phyloP scores from a whole-genome alignment of 176 grass and related monocot genomes.

The Juncus effusus region DNA sequence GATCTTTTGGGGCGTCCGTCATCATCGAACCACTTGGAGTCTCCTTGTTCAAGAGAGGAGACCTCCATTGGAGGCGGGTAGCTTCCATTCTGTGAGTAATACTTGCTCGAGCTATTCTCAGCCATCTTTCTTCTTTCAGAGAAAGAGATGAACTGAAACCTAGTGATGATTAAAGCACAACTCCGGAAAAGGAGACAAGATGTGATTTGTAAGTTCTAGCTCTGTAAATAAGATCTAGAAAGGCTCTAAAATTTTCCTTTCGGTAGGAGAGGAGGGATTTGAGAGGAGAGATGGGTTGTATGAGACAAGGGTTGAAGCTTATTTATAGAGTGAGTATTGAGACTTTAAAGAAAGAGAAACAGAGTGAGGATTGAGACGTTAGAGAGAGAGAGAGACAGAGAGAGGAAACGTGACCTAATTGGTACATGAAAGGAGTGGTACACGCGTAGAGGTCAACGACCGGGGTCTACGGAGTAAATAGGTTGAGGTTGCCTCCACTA shows the following conservation, averaged over 20 bases:
- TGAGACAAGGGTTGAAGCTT: conserved; percentile 5
- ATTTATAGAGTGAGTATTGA: conserved; percentile 22
- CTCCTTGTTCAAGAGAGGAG: conserved; percentile 25
- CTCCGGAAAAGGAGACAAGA: conserved; percentile 10
- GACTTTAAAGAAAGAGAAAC: conserved; percentile 14
- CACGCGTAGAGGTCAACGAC: conserved; percentile 19
- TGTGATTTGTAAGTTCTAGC: background rate
- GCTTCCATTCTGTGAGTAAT: conserved; percentile 15
- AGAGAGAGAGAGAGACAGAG: conserved; percentile 7
- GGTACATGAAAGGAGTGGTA: background rate
- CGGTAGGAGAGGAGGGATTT: conserved; percentile 2
- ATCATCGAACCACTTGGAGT: conserved; percentile 44
- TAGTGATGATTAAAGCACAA: background rate
- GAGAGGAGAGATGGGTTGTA: conserved; percentile 10
- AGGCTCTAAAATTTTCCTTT: too few relatives aligned
- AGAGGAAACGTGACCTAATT: too few relatives aligned
- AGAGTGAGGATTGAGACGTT: background rate
- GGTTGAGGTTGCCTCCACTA: background rate
- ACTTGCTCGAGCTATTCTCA: background rate
- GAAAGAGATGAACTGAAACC: too few relatives aligned
- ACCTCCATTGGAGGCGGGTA: conserved; percentile 39
- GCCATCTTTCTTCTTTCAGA: conserved; percentile 22
- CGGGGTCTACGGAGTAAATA: background rate
- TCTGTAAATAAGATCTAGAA: background rate
- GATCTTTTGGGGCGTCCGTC: conserved; percentile 50